Evolutionary conservation across 257 asterid genomes (phyloP), one percentile per base, ranked within the genome.

Genomic region (Nicotiana knightiana): DNA sequence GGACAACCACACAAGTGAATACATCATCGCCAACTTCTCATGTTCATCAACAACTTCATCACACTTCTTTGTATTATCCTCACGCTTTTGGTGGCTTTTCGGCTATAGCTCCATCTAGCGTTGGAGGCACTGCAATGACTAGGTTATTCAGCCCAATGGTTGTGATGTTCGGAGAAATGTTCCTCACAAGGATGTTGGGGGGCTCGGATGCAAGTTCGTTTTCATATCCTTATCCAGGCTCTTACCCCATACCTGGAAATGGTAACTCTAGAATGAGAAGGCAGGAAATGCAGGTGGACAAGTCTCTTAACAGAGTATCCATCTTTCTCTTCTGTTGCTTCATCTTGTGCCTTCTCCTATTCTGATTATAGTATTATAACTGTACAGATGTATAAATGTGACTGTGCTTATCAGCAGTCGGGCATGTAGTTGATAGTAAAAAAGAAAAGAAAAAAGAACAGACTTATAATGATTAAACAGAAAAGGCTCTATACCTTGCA

Each of bases 191-290:
- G 53, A 89, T 94, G 78, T 92, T 93, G 80, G 96, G 94, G 82
- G 86, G 89, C 81, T 83, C 92, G 0, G 93, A 89, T 3, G 71
- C 92, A 2, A 90, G 89, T 54, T 76, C 90, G 81, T 88, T 91
- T 85, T 84, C 97, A 13, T 86, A 93, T 81, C 88, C 90, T 5
- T 61, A 91, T 87, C 82, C 91, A 0, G 89, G 88, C 79, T 86
- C 94, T 15, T 84, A 90, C 86, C 91, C 88, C 11, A 86, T 85
- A 15, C 61, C 77, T 0, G 90, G 86, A 82, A 85, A 82, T 9
- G 91, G 92, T 35, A 88, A 88, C 90, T 96, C 97, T 3, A 87
- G 97, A 85, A 77, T 92, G 89, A 90, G 97, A 87, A 92, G 97
- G 90, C 97, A 92, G 66, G 97, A 92, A 80, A 82, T 90, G 86